Base-by-base conservation (phyloP, 768 basidiomycete species). In the Leucocoprinus leucothites region DNA sequence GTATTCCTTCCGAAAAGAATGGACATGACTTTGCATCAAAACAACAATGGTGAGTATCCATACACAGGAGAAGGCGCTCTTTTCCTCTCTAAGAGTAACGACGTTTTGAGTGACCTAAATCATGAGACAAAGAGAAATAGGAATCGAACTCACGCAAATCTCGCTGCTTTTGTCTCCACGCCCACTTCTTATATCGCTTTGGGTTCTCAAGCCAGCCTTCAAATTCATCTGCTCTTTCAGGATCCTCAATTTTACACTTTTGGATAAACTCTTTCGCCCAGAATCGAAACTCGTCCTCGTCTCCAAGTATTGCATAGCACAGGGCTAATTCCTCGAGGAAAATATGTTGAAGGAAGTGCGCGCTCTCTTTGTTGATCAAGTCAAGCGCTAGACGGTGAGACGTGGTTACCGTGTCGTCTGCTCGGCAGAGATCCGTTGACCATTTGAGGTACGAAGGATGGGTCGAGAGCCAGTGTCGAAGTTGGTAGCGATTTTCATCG, bases 241-340 rank as follows among this genome's bases (percentile, higher is more conserved):
- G 63, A 56, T 73, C 66, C 62, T 62, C 64, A 26, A 66, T 59
- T 8, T 36, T 35, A 47, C 64, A 65, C 49, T 69, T 56, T 13
- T 53, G 48, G 5, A 74, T 61, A 18, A 73, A 57, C 48, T 59
- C 64, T 55, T 63, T 51, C 2, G 70, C 74, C 75, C 75, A 79
- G 22, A 57, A 48, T 40, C 57, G 62, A 38, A 77, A 78, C 28
- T 61, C 60, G 0, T 58, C 63, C 35, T 72, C 65, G 18, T 76
- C 67, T 11, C 74, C 78, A 9, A 78, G 67, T 44, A 72, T 65
- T 9, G 74, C 73, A 62, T 74, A 74, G 34, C 71, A 71, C 54
- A 73, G 57, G 35, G 73, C 72, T 31, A 78, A 69, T 57, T 80
- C 78, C 58, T 74, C 74, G 28, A 75, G 59, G 60, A 75, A 77